These are phyloP conservation scores for Plasmodium cynomolgi DNA, from an alignment of 169 alveolate genomes.

Conservation along the genomic window DNA sequence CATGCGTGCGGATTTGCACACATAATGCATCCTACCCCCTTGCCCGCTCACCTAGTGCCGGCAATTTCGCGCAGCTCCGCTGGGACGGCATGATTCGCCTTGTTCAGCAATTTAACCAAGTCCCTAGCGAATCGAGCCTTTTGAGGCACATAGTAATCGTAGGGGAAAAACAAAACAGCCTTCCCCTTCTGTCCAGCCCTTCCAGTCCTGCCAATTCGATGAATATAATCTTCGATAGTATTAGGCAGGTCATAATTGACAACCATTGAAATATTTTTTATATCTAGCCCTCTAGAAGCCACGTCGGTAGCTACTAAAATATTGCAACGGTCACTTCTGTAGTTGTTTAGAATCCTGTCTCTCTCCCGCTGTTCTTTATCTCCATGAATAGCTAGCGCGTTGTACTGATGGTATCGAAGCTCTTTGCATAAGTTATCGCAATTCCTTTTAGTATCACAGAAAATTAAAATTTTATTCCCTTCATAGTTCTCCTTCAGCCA, in stretches of 20 bases:
- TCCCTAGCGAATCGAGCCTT: conserved; percentile 81
- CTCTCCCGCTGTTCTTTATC: conserved; percentile 91
- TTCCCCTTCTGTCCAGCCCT: conserved; percentile 92
- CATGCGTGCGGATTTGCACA: not conserved
- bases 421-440: conserved; percentile 90
- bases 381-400: conserved; percentile 93
- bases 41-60: not conserved
- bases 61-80: conserved; percentile 73
- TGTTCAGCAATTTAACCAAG: conserved; percentile 75
- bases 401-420: conserved; percentile 87
- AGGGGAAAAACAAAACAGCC: conserved; percentile 78
- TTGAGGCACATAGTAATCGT: conserved; percentile 80
- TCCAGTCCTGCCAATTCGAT: conserved; percentile 97
- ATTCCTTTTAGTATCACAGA: conserved; percentile 86
- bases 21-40: not conserved
- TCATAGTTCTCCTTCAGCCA: conserved; percentile 80
- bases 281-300: conserved; percentile 96
- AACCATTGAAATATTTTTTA: conserved; percentile 92
- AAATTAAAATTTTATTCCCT: conserved; percentile 85
- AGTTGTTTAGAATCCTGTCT: conserved; percentile 86
- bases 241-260: conserved; percentile 95
- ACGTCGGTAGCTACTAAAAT: conserved; percentile 96
- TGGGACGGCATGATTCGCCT: conserved; percentile 80
- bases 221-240: conserved; percentile 90
- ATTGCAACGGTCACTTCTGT: conserved; percentile 90